Base-by-base conservation (phyloP, 768 basidiomycete species). In the Pleurotus giganteus region DNA sequence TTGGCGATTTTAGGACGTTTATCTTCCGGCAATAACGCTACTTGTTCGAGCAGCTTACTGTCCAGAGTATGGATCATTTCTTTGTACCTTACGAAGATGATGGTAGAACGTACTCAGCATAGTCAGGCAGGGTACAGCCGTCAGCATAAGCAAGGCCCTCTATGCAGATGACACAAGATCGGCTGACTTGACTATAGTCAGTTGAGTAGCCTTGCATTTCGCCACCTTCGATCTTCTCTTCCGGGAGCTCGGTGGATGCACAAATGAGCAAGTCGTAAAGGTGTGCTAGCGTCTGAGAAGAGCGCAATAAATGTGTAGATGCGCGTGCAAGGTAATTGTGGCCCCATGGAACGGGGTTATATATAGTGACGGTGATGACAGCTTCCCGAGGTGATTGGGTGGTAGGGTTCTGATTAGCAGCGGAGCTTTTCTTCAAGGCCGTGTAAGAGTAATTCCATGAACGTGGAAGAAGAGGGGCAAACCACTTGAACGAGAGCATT, bases 201-300 rank as follows among this genome's bases (percentile, higher is more conserved):
- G 26, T 23, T 6, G 68, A 61, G 49, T 75, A 75, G 5, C 74
- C 74, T 5, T 62, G 58, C 5, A 73, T 57, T 17, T 62, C 57
- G 4, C 65, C 74, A 19, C 63, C 64, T 34, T 69, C 71, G 19
- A 69, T 50, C 13, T 67, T 57, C 59, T 85, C 81, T 27, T 64
- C 60, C 0, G 78, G 75, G 21, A 82, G 66, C 36, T 83, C 79
- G 31, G 80, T 83, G 2, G 83, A 84, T 4, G 74, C 63, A 59
- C 91, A 92, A 19, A 84, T 82, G 24, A 93, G 78, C 26, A 69
- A 67, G 4, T 74, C 68, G 54, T 78, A 78, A 11, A 92, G 65
- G 57, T 90, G 85, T 17, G 74, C 77, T 2, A 94, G 77, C 0
- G 84, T 88, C 62, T 91, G 87, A 4, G 84, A 85, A n/a, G 88